phyloP scores from a whole-genome alignment of 1,284 basidiomycete genomes.

The Phylloboletellus chloephorus region DNA sequence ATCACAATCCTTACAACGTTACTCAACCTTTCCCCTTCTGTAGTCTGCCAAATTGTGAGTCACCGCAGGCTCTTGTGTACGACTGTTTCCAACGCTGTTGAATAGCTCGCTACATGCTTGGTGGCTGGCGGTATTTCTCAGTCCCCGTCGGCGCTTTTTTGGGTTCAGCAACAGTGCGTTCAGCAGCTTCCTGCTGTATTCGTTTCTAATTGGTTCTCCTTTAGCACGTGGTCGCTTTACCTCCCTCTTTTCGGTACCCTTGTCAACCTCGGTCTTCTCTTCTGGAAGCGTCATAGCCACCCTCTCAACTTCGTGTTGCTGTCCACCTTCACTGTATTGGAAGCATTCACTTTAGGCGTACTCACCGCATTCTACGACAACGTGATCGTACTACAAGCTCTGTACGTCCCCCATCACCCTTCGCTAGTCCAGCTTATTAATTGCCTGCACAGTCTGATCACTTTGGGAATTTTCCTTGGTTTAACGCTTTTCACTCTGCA shows the following conservation, averaged over 20 bases:
- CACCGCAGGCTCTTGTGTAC: not conserved
- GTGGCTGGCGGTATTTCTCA: slow-evolving; percentile 65
- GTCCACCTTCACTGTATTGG: slow-evolving; percentile 71
- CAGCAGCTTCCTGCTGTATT: slow-evolving; percentile 2
- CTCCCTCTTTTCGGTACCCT: slow-evolving; percentile 71
- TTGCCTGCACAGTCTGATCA: slow-evolving; percentile 56
- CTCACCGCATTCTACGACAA: slow-evolving; percentile 74
- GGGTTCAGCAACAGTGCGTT: slow-evolving; percentile 67
- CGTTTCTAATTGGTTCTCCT: slow-evolving; percentile 15
- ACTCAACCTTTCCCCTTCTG: slow-evolving; percentile 5
- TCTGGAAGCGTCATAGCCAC: slow-evolving; percentile 84
- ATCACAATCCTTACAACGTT: not conserved
- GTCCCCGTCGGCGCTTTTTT: slow-evolving; percentile 49
- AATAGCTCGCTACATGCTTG: slow-evolving; percentile 62
- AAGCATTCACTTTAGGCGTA: slow-evolving; percentile 76
- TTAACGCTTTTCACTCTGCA: slow-evolving; percentile 83
- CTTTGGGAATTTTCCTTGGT: slow-evolving; percentile 81
- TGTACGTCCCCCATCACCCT: slow-evolving; percentile 43
- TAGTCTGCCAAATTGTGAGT: slow-evolving; percentile 68
- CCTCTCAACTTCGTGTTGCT: slow-evolving; percentile 79
- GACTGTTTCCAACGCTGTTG: slow-evolving; percentile 10
- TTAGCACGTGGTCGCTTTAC: slow-evolving; percentile 69
- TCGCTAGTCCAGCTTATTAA: slow-evolving; percentile 12
- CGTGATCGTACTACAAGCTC: slow-evolving; percentile 76
- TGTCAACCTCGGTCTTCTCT: slow-evolving; percentile 70